Evolutionary conservation across 805 yeast species (phyloP), one percentile per base, ranked within the genome.

Genomic region (Cyberlindnera mrakii): DNA sequence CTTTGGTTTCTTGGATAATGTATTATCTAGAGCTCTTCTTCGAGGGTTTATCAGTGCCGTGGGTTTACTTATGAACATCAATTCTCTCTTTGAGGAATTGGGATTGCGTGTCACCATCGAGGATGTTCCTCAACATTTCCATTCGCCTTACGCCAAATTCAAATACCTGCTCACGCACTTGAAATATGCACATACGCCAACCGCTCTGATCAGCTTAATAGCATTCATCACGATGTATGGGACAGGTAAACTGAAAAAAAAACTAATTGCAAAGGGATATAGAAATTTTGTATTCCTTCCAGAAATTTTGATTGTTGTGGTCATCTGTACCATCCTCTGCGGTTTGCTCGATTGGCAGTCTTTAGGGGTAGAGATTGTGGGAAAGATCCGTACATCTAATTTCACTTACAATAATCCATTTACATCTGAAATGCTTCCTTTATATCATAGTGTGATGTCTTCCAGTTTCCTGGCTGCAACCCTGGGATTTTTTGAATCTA

Each of bases 401-500:
- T 60, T 80, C 45, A 63, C 68, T n/a, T 54, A 81, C 16, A 65
- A 68, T 41, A 66, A 79, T 42, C 96, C 96, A 4, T 60, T 90
- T 14, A 59, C 77, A 1, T 58, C 64, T 0, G 52, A 65, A 3
- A 67, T 68, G 16, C 66, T 72, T 45, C 68, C 68, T 31, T 67
- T 74, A 46, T 74, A 83, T 47, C 71, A 75, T 40, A 70, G 72
- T 20, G 63, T 80, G 39, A 73, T 87, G 52, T 71, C 79, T n/a
- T 73, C 91, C 0, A 77, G 93, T 0, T 78, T 89, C 47, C 72
- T 84, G 44, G 78, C 86, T 48, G 95, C 96, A 0, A 75, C 88
- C 57, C 66, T 91, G 31, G 98, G 98, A 0, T 88, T 91, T 58
- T 85, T 91, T 53, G 97, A 91, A 60, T 82, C 95, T 7, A 85